phyloP scores from a whole-genome alignment of 2,329 filamentous ascomycete species.

The Monosporascus sp. region DNA sequence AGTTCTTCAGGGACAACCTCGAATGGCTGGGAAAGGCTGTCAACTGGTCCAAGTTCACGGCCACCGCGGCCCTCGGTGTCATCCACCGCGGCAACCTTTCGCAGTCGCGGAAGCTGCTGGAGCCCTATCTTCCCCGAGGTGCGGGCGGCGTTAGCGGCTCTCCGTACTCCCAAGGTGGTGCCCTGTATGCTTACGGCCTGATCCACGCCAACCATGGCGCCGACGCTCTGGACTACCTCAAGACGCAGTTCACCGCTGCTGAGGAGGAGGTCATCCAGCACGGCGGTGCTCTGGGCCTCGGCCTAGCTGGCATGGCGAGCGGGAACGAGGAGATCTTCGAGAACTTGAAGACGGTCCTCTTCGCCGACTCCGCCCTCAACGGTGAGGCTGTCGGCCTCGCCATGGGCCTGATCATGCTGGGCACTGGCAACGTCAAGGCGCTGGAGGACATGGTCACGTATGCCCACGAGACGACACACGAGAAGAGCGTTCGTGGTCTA shows the following conservation, averaged over 20 bases:
- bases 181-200: constrained; percentile 88
- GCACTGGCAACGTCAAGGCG: constrained; percentile 90
- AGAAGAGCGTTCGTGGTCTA: constrained; percentile 95
- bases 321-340: constrained; percentile 88
- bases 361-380: constrained; percentile 91
- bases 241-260: constrained; percentile 67
- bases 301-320: constrained; percentile 96
- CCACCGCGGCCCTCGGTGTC: constrained; percentile 90
- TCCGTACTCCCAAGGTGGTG: constrained; percentile 92
- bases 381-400: constrained; percentile 92
- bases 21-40: constrained; percentile 98
- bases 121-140: constrained; percentile 83
- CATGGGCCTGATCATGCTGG: constrained; percentile 98
- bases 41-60: constrained; percentile 99
- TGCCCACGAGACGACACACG: constrained; percentile 94
- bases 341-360: constrained; percentile 81
- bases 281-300: constrained; percentile 88
- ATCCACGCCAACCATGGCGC: constrained; percentile 98
- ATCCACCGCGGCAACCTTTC: constrained; percentile 94
- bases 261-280: constrained; percentile 94
- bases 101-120: constrained; percentile 87
- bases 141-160: constrained; percentile 70
- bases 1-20: constrained; percentile 96
- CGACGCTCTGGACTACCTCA: constrained; percentile 77
- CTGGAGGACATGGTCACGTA: constrained; percentile 97